Conservation (phyloP, 768 basidiomycete genomes). For the Russula vinacea region DNA sequence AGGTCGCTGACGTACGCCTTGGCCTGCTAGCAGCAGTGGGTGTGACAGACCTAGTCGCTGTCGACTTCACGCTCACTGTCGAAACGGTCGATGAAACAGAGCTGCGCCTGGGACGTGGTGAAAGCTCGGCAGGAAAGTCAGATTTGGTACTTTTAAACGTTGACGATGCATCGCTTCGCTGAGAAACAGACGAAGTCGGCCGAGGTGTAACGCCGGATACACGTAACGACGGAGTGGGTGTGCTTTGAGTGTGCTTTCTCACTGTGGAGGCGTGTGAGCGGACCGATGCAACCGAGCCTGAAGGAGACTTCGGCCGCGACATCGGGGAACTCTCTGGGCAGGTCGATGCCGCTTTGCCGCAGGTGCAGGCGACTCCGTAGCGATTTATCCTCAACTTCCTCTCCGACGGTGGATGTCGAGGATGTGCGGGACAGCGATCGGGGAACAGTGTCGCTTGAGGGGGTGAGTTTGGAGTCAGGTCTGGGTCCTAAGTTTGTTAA, state of each 20-base stretch:
- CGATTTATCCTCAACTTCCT: conserved; percentile 18
- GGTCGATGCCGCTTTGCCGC: conserved; percentile 20
- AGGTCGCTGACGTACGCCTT: conserved; percentile 24
- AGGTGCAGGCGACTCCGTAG: background rate
- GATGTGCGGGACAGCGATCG: conserved; percentile 26
- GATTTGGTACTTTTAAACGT: conserved; percentile 49
- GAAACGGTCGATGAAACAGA: conserved; percentile 38
- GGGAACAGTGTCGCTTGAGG: conserved; percentile 37
- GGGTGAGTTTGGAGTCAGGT: conserved; percentile 74
- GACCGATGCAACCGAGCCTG: conserved; percentile 40
- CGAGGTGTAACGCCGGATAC: conserved; percentile 27
- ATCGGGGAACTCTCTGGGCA: conserved; percentile 21
- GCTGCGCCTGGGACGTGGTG: conserved; percentile 34
- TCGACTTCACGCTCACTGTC: conserved; percentile 35
- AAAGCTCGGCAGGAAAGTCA: conserved; percentile 38
- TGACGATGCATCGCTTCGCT: conserved; percentile 40
- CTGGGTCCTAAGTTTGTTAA: conserved; percentile 32
- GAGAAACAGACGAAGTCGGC: conserved; percentile 34
- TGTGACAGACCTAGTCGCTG: conserved; percentile 30
- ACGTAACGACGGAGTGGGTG: conserved; percentile 27
- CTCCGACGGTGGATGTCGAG: conserved; percentile 25
- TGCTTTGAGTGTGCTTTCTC: conserved; percentile 34
- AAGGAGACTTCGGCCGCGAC: conserved; percentile 30
- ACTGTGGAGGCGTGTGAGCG: conserved; percentile 41
- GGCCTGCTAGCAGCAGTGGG: conserved; percentile 23